phyloP scores from a whole-genome alignment of 495 filamentous ascomycete genomes.

The Staphylotrichum longicolle region DNA sequence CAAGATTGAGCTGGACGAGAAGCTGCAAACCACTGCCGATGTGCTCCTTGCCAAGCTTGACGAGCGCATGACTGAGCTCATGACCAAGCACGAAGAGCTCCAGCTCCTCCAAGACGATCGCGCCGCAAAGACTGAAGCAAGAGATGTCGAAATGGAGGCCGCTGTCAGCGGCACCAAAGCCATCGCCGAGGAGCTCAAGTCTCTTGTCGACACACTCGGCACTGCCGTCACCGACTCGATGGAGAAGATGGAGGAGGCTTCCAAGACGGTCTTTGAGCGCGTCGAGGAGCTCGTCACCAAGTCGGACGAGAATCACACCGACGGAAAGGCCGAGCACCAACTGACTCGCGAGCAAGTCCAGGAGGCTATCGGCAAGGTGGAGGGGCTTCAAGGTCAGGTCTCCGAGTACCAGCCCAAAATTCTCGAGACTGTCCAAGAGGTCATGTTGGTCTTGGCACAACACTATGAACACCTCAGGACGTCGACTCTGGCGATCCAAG shows the following conservation, averaged over 20 bases:
- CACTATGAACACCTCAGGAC: constrained; percentile 72
- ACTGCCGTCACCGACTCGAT: constrained; percentile 76
- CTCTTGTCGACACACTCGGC: constrained; percentile 80
- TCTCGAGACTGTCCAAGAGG: constrained; percentile 74
- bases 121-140: constrained; percentile 62
- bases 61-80: constrained; percentile 70
- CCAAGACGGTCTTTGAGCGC: constrained; percentile 74
- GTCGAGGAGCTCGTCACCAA: constrained; percentile 75
- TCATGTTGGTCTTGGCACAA: constrained; percentile 74
- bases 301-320: constrained; percentile 70
- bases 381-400: constrained; percentile 70
- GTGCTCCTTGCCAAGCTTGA: constrained; percentile 74
- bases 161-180: constrained; percentile 68
- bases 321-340: constrained; percentile 71
- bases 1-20: constrained; percentile 74
- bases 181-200: constrained; percentile 79
- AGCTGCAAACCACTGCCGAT: constrained; percentile 66
- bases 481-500: constrained; percentile 46
- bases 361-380: constrained; percentile 66
- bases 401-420: constrained; percentile 82
- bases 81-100: constrained; percentile 79
- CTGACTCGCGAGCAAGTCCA: constrained; percentile 73
- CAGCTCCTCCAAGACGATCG: constrained; percentile 68
- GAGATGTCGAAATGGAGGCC: constrained; percentile 63
- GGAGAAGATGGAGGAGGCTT: constrained; percentile 79